These are phyloP conservation scores for Vinca major DNA, from an alignment of 305 asterid species.

Conservation along the genomic window DNA sequence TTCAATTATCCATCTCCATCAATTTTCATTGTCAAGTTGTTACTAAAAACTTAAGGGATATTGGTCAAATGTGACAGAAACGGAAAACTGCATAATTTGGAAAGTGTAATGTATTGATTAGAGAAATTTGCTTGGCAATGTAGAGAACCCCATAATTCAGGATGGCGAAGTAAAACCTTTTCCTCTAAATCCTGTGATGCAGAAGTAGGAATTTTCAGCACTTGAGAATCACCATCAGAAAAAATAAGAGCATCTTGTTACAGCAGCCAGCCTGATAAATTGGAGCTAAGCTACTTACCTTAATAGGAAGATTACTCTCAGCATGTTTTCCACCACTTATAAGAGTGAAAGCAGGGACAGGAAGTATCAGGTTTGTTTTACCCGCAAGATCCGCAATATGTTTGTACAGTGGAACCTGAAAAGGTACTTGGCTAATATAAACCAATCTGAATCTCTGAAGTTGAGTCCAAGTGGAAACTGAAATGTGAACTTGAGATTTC, in stretches of 20 bases:
- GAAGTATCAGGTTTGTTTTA: conserved; percentile 54
- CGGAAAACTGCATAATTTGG: not conserved
- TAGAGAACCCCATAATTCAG: not conserved
- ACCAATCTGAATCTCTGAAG: not conserved
- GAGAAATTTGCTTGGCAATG: not conserved
- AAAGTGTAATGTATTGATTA: too few relatives aligned
- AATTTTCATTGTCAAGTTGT: too few relatives aligned
- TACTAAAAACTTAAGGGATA: too few relatives aligned
- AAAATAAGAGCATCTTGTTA: not conserved
- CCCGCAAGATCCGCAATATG: conserved; percentile 97
- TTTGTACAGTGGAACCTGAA: conserved; percentile 88
- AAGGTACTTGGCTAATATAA: conserved; percentile 16
- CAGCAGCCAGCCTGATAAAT: conserved; percentile 10
- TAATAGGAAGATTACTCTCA: conserved; percentile 70
- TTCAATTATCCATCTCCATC: not conserved
- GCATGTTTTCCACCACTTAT: conserved; percentile 90
- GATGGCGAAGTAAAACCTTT: not conserved
- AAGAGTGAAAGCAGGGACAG: conserved; percentile 87
- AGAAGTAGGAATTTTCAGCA: not conserved
- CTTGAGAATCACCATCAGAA: not conserved
- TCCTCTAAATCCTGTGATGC: not conserved
- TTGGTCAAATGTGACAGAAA: not conserved
- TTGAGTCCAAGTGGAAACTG: not conserved
- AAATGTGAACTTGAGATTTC: conserved; percentile 7
- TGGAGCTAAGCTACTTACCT: conserved; percentile 32